Percentiles rank a stretch among this genome's conserved stretches.
phyloP scores from a whole-genome alignment of 2,329 filamentous ascomycete species.

The Tolypocladium pustulatum region DNA sequence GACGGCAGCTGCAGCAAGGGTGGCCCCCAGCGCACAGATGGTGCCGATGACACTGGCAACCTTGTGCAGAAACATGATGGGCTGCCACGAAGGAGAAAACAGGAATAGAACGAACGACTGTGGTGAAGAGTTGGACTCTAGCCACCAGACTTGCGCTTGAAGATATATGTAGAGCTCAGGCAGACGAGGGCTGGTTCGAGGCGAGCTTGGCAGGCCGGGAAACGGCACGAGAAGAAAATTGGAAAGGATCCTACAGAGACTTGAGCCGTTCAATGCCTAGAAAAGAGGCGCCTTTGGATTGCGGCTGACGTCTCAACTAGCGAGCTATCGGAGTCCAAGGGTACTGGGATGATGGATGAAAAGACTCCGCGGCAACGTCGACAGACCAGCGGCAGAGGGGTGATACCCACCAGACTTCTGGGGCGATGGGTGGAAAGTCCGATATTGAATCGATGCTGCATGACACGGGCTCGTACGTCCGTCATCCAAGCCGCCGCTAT shows the following conservation, averaged over 20 bases:
- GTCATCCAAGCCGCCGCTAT: not conserved
- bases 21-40: not conserved
- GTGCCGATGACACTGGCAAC: not conserved
- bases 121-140: not conserved
- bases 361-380: not conserved
- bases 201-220: not conserved
- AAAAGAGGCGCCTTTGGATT: not conserved
- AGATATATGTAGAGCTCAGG: not conserved
- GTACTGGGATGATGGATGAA: not conserved
- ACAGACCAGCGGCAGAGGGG: not conserved
- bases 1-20: constrained; percentile 2
- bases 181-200: not conserved
- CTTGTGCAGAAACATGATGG: not conserved
- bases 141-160: not conserved
- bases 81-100: not conserved
- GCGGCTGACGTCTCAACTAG: not conserved
- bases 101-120: not conserved
- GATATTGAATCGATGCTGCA: not conserved
- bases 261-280: not conserved
- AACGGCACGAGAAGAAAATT: not conserved
- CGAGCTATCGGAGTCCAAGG: not conserved
- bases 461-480: not conserved
- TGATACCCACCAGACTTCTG: not conserved
- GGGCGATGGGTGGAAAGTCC: not conserved
- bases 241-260: not conserved